A percentile compares a stretch with the other conserved stretches of the same genome.
Evolutionary conservation across 2,329 filamentous ascomycete genomes (phyloP).

Genomic region (Stachybotrys chlorohalonatus): DNA sequence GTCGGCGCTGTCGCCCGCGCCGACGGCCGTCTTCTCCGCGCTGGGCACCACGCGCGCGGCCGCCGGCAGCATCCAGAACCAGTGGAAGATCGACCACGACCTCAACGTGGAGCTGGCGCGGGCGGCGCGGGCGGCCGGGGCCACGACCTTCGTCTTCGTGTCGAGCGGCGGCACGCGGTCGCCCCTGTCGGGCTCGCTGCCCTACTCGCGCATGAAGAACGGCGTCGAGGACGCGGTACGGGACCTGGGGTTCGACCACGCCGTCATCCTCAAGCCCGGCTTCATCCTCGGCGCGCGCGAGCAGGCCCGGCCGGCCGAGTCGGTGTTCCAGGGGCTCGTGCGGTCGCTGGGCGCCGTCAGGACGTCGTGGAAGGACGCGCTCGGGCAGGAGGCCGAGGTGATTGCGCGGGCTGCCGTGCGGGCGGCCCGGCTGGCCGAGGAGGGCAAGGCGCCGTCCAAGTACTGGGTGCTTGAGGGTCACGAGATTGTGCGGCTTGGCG

Average conservation of each 20-base stretch:
- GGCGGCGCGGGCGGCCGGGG: constrained; percentile 63
- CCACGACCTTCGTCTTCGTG: constrained; percentile 69
- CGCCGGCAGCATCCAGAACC: constrained; percentile 68
- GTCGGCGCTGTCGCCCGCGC: constrained; percentile 41
- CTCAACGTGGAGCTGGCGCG: constrained; percentile 72
- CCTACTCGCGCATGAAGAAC: constrained; percentile 66
- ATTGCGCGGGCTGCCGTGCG: constrained; percentile 60
- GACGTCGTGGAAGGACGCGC: constrained; percentile 48
- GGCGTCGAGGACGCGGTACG: constrained; percentile 75
- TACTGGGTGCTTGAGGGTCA: constrained; percentile 49
- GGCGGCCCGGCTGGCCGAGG: constrained; percentile 47
- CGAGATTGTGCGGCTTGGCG: constrained; percentile 59
- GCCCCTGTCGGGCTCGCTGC: constrained; percentile 30
- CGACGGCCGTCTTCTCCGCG: constrained; percentile 62
- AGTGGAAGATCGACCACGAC: constrained; percentile 84
- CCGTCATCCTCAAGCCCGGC: constrained; percentile 66
- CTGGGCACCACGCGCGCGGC: constrained; percentile 71
- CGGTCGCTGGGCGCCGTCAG: constrained; percentile 45
- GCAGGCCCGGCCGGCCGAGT: constrained; percentile 49
- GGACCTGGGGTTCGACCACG: constrained; percentile 65
- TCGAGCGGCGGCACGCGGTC: constrained; percentile 45
- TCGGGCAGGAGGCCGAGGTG: constrained; percentile 66
- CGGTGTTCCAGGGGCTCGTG: constrained; percentile 45
- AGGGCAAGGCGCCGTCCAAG: constrained; percentile 50
- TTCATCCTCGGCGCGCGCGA: constrained; percentile 65